phyloP scores from a whole-genome alignment of 1,284 basidiomycete species.

The Peniophora sp. region DNA sequence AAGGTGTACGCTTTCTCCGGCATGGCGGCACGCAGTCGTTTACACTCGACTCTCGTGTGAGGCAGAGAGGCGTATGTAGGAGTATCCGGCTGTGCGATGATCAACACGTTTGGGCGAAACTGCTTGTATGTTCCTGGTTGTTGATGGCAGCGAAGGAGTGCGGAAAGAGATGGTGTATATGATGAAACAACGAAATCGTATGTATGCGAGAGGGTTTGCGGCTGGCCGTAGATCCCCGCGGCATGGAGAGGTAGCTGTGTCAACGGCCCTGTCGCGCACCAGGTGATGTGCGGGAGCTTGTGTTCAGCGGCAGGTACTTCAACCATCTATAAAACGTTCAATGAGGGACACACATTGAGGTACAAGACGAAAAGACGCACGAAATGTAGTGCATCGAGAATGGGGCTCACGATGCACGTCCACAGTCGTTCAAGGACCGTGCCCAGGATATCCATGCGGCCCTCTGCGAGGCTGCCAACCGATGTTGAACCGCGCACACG shows the following conservation, averaged over 20 bases:
- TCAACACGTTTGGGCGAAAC: background rate
- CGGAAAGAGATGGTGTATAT: slow-evolving; percentile 15
- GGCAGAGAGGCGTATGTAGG: background rate
- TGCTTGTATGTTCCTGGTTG: background rate
- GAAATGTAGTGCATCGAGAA: background rate
- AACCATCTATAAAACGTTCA: background rate
- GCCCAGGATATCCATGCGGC: background rate
- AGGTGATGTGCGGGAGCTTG: slow-evolving; percentile 11
- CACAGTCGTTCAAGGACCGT: background rate
- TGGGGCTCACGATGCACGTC: background rate
- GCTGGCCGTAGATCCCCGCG: slow-evolving; percentile 11
- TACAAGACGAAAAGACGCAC: background rate
- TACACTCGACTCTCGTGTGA: background rate
- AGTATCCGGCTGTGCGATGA: slow-evolving; percentile 2
- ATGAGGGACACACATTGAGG: background rate
- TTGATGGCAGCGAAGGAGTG: background rate
- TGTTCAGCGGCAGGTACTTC: background rate
- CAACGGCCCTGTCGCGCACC: slow-evolving; percentile 17
- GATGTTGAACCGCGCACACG: background rate
- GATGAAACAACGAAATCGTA: slow-evolving; percentile 16
- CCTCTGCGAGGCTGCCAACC: background rate
- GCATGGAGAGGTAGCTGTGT: slow-evolving; percentile 18
- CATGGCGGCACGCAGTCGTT: slow-evolving; percentile 1
- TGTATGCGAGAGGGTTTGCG: background rate
- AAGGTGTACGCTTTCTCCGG: slow-evolving; percentile 6